Base-by-base conservation (phyloP, 768 basidiomycete species). In the Mycena indigotica region DNA sequence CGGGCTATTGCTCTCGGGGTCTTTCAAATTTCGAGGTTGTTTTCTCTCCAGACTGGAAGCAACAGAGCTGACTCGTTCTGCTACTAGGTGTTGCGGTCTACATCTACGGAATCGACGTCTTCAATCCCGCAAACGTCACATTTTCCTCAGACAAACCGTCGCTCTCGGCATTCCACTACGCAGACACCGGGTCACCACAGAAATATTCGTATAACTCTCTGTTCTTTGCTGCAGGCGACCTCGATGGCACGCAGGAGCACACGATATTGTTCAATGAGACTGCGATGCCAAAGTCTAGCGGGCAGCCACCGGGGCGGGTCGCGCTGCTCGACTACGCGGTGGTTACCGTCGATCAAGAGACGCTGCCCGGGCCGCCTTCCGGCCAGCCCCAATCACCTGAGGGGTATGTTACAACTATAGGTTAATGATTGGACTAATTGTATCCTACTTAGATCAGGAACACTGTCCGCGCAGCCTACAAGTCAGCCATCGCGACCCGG, bases 311-410 rank as follows among this genome's bases (percentile, higher is more conserved):
- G 8, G 41, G 21, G 15, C 15, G n/a, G n/a, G n/a, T n/a, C n/a
- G n/a, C n/a, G n/a, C 25, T 48, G 25, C 28, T 48, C 28, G 46
- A 48, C 46, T 48, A 48, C n/a, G 46, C 46, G 23, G 46, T 48
- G 46, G 46, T 48, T n/a, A 48, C 46, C 6, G 46, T 48, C 13
- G 46, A 48, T 26, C 21, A 24, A 26, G 46, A n/a, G n/a, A n/a
- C n/a, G n/a, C n/a, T n/a, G n/a, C n/a, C n/a, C n/a, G n/a, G n/a
- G n/a, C n/a, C n/a, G n/a, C n/a, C n/a, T n/a, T n/a, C n/a, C n/a
- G n/a, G n/a, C n/a, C n/a, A n/a, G n/a, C n/a, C n/a, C n/a, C n/a
- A n/a, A n/a, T n/a, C n/a, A n/a, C n/a, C n/a, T n/a, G n/a, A n/a
- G n/a, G n/a, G n/a, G n/a, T n/a, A n/a, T n/a, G n/a, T n/a, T n/a